These are phyloP conservation scores for Stellera chamaejasme DNA, from an alignment of 345 rosid species.

Conservation along the genomic window DNA sequence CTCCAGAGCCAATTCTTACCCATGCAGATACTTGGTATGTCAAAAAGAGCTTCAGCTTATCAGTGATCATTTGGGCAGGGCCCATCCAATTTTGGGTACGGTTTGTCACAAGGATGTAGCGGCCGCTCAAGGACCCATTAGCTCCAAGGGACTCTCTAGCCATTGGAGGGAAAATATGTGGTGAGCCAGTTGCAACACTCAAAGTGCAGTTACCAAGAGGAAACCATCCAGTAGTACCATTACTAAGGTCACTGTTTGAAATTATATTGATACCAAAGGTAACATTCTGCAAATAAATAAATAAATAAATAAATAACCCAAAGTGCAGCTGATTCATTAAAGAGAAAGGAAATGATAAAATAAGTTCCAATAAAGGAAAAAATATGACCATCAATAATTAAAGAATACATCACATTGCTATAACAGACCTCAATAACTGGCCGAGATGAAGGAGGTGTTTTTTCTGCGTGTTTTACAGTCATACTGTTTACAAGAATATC, in stretches of 20 bases:
- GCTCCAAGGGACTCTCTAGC: conserved; percentile 72
- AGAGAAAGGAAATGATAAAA: background rate
- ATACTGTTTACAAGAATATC: conserved; percentile 81
- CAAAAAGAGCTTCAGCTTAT: conserved; percentile 59
- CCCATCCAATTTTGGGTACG: conserved; percentile 98
- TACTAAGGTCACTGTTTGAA: conserved; percentile 52
- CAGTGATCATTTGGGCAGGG: conserved; percentile 88
- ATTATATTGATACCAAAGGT: conserved; percentile 67
- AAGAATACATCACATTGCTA: background rate
- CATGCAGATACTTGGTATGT: conserved; percentile 93
- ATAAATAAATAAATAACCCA: conserved; percentile 7
- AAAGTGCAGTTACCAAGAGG: conserved; percentile 80
- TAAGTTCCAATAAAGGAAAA: background rate
- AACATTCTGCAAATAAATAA: conserved; percentile 49
- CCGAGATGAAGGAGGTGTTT: conserved; percentile 47
- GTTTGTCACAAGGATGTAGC: conserved; percentile 55
- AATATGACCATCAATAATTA: background rate
- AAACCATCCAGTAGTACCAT: conserved; percentile 77
- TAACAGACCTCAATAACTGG: conserved; percentile 61
- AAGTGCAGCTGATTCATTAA: background rate
- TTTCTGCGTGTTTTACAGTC: conserved; percentile 61
- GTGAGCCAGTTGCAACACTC: conserved; percentile 62
- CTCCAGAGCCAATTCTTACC: conserved; percentile 60
- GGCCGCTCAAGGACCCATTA: conserved; percentile 66
- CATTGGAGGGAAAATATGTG: conserved; percentile 70